Base-by-base conservation (phyloP, 2,329 filamentous ascomycete species). In the Elsinoe arachidis region DNA sequence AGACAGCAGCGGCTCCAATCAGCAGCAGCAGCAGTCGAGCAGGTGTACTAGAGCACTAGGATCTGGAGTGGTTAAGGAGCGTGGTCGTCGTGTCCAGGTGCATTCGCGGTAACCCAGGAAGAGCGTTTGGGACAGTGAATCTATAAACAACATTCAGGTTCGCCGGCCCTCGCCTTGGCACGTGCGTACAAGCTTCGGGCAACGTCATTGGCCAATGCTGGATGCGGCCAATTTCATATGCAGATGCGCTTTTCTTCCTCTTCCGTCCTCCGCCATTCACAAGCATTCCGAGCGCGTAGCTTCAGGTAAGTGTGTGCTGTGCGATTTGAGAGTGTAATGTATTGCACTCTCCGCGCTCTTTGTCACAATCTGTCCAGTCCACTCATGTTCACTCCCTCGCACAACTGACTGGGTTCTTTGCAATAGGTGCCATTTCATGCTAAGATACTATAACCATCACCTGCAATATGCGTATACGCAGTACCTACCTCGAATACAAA, bases 141-240 rank as follows among this genome's bases (percentile, higher is more conserved):
- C 23, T 33, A 52, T 33, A 19, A 52, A 35, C 47, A 35, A 52
- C 11, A 14, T n/a, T 30, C 21, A 17, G 21, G 47, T 52, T 35
- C 47, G 47, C 47, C 26, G 14, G 33, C 21, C 47, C 14, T 14
- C 10, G 23, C 15, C 23, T 52, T 33, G 47, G 23, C 47, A 34
- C 47, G 23, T 52, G 23, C 33, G 23, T 14, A 14, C 26, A n/a
- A 33, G 21, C 21, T 15, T 5, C 23, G 26, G 10, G 21, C 47
- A n/a, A 52, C 47, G 47, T 52, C 47, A 52, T 52, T 52, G 23
- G 47, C 34, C 47, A 46, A 23, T 39, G 14, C 14, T 11, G 17
- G 4, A 5, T 39, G 14, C 37, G 12, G 37, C 23, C 23, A 26
- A 26, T 26, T 26, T 26, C 23, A 26, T 6, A 26, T 26, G 23